A percentile compares a stretch with the other conserved stretches of the same genome.
These are phyloP conservation scores for Colletotrichum liriopes DNA, from an alignment of 2,329 filamentous ascomycete genomes.

Conservation along the genomic window DNA sequence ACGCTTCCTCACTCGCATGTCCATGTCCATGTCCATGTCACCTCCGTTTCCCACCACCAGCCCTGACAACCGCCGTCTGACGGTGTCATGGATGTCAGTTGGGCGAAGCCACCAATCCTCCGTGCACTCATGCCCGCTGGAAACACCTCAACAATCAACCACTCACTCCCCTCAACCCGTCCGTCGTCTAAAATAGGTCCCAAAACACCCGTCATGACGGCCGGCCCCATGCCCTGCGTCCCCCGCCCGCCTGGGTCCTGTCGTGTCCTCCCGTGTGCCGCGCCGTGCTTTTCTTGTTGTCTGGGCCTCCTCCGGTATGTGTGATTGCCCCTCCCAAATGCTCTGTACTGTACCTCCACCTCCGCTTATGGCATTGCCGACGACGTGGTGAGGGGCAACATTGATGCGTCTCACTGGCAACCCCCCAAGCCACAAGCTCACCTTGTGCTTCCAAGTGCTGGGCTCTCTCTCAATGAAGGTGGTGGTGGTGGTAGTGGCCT, in stretches of 20 bases:
- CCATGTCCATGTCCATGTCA: conserved; percentile 19
- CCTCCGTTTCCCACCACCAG: conserved; percentile 7
- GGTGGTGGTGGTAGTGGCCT: conserved; percentile 3
- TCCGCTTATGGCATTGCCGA: not conserved
- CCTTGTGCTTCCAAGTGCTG: not conserved
- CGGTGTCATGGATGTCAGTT: conserved; percentile 24
- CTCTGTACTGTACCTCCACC: not conserved
- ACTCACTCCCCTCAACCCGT: not conserved
- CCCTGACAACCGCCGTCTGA: conserved; percentile 29
- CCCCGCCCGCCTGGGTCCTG: conserved; percentile 35
- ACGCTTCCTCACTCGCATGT: conserved; percentile 8
- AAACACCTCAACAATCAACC: conserved; percentile 35
- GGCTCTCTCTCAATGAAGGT: not conserved
- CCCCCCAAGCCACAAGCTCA: no score
- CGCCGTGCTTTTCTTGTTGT: conserved; percentile 12
- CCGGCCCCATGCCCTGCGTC: conserved; percentile 33
- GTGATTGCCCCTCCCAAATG: not conserved
- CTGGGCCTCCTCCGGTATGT: conserved; percentile 18
- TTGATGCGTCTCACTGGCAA: no score
- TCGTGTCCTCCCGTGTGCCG: conserved; percentile 10
- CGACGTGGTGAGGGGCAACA: no score
- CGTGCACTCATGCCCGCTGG: conserved; percentile 14
- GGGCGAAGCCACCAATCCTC: not conserved
- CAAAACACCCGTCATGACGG: conserved; percentile 27
- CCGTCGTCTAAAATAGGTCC: conserved; percentile 39